phyloP scores from a whole-genome alignment of 495 filamentous ascomycete genomes.

The Tuber brumale region DNA sequence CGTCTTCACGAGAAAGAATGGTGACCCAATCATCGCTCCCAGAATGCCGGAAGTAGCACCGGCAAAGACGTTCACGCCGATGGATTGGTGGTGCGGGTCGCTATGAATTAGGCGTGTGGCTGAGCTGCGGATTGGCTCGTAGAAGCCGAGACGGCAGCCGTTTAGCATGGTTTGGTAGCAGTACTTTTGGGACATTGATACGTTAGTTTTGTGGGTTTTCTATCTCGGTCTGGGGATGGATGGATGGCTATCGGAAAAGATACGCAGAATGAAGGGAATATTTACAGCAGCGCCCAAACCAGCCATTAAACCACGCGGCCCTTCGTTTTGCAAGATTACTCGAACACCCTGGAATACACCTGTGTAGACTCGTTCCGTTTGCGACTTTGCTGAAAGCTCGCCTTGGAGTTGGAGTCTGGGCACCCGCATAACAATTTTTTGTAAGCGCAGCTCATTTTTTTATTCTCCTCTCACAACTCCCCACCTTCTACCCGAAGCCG shows the following conservation, averaged over 20 bases:
- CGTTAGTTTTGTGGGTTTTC: background rate
- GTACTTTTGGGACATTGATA: slow-evolving; percentile 49
- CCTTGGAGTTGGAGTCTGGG: slow-evolving; percentile 87
- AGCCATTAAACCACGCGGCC: slow-evolving; percentile 73
- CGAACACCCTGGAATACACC: slow-evolving; percentile 89
- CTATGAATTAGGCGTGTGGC: slow-evolving; percentile 54
- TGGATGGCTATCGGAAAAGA: background rate
- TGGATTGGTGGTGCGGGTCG: slow-evolving; percentile 66
- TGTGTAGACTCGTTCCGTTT: slow-evolving; percentile 77
- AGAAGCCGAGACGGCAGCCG: slow-evolving; percentile 93
- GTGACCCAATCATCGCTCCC: slow-evolving; percentile 82
- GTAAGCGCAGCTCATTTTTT: slow-evolving; percentile 5
- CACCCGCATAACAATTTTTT: slow-evolving; percentile 19
- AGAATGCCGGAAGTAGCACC: slow-evolving; percentile 83
- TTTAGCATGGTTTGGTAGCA: slow-evolving; percentile 96
- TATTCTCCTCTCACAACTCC: background rate
- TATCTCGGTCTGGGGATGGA: background rate
- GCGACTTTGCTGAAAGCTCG: slow-evolving; percentile 79
- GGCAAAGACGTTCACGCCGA: slow-evolving; percentile 85
- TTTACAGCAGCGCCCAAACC: slow-evolving; percentile 79
- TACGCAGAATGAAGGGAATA: slow-evolving; percentile 15
- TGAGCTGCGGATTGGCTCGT: slow-evolving; percentile 82
- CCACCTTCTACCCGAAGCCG: background rate
- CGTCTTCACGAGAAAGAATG: slow-evolving; percentile 98
- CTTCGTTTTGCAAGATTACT: slow-evolving; percentile 89